Percentiles rank a stretch among this genome's conserved stretches.
These are phyloP conservation scores for Zopfochytrium polystomum DNA, from an alignment of 371 early-diverging fungal genomes.

Conservation along the genomic window DNA sequence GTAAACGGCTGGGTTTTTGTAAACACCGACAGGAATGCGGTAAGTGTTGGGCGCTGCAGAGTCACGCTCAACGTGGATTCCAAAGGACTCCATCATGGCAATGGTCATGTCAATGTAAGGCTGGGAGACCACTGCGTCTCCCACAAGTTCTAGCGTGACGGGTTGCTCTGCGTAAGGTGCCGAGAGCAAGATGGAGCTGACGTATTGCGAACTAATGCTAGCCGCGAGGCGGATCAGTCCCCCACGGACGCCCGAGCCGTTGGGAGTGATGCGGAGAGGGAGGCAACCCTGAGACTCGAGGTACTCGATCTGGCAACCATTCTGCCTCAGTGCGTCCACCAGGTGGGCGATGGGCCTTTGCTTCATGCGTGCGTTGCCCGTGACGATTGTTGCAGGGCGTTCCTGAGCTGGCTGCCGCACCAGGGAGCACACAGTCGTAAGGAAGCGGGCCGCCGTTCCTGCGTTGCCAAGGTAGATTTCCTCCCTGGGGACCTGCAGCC, in stretches of 20 bases:
- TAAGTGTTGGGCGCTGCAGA: constrained; percentile 69
- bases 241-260: constrained; percentile 73
- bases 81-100: constrained; percentile 95
- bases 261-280: constrained; percentile 77
- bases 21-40: constrained; percentile 70
- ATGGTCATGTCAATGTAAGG: constrained; percentile 98
- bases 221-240: constrained; percentile 88
- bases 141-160: constrained; percentile 79
- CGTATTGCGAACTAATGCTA: constrained; percentile 94
- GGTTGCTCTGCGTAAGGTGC: constrained; percentile 87
- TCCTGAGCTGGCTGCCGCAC: constrained; percentile 49
- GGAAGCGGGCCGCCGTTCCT: constrained; percentile 95
- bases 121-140: constrained; percentile 93
- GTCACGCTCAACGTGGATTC: constrained; percentile 73
- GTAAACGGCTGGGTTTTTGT: constrained; percentile 79
- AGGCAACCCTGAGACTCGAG: constrained; percentile 79
- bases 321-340: constrained; percentile 75
- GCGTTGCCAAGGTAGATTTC: constrained; percentile 96
- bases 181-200: constrained; percentile 90
- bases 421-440: constrained; percentile 83
- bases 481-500: constrained; percentile 67
- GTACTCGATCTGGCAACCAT: constrained; percentile 77
- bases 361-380: constrained; percentile 97
- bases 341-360: constrained; percentile 91
- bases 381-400: constrained; percentile 61